Evolutionary conservation across 2,329 filamentous ascomycete genomes (phyloP), one percentile per base, ranked within the genome.

Genomic region (Monascus ruber): DNA sequence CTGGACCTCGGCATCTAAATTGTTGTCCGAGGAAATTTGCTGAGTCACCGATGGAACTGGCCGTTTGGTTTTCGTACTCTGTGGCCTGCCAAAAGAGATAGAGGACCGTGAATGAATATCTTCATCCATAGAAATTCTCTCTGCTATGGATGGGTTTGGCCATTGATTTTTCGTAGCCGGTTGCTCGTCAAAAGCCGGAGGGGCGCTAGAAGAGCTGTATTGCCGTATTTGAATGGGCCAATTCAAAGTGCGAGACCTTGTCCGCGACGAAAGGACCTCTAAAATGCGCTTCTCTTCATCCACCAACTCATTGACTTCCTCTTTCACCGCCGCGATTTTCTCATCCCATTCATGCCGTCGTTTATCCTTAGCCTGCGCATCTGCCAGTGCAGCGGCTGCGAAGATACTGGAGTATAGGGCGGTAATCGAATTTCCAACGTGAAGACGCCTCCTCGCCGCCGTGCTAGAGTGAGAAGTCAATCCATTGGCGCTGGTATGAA

Each of bases 391-490:
- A 10, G 65, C 64, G 6, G 55, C 57, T 5, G 60, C 64, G 34
- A 67, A 65, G 11, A 68, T 60, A 35, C 63, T 63, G 6, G 61
- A 63, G 46, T 66, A 65, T n/a, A 67, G 50, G n/a, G 59, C 56
- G 1, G 64, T 66, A 25, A 65, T 53, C 1, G 62, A 59, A 45
- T 68, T 65, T n/a, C 58, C 62, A 37, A 66, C 50, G 24, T 60
- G 55, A 39, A 68, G 51, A 27, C 59, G 55, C 47, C 54, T 55
- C 36, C 58, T 59, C 24, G 64, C 55, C 17, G 59, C 55, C 28
- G 59, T 52, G 27, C 56, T 44, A 33, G 59, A 47, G 40, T 59
- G 55, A 36, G 58, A 60, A 24, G 62, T 50, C 24, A 65, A 46
- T 27, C 53, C 56, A 44, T 54, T 59, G 31, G 55, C 49, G 33